A percentile compares a stretch with the other conserved stretches of the same genome.
phyloP scores from a whole-genome alignment of 2,329 filamentous ascomycete species.

The Neonectria sp. region DNA sequence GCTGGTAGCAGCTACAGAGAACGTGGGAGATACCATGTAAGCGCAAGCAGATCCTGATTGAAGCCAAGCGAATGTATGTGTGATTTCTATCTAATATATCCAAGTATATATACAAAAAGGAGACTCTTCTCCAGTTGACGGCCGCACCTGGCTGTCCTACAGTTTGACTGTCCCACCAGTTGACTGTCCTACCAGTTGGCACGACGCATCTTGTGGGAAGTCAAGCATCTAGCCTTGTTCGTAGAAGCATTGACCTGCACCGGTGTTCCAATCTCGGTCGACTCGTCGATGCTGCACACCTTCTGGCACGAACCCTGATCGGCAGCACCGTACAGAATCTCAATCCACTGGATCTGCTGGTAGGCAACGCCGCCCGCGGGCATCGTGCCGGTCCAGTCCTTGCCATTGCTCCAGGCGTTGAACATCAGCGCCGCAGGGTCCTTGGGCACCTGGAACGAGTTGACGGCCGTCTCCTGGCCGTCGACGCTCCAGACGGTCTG shows the following conservation, averaged over 20 bases:
- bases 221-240: constrained; percentile 6
- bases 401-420: constrained; percentile 73
- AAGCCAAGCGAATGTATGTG: not conserved
- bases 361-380: constrained; percentile 62
- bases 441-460: constrained; percentile 68
- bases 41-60: not conserved
- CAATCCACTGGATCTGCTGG: constrained; percentile 73
- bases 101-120: not conserved
- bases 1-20: not conserved
- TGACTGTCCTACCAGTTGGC: not conserved
- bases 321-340: constrained; percentile 66
- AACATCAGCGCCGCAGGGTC: constrained; percentile 66
- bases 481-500: constrained; percentile 69
- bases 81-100: not conserved
- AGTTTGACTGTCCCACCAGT: not conserved
- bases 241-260: constrained; percentile 46
- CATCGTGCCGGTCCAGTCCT: constrained; percentile 71
- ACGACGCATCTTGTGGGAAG: constrained; percentile 5
- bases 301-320: constrained; percentile 34
- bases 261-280: constrained; percentile 54
- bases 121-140: not conserved
- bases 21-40: not conserved
- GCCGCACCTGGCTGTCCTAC: not conserved
- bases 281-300: constrained; percentile 46
- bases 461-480: constrained; percentile 62